phyloP scores from a whole-genome alignment of 2,329 filamentous ascomycete species.

The Fusarium oligoseptatum region DNA sequence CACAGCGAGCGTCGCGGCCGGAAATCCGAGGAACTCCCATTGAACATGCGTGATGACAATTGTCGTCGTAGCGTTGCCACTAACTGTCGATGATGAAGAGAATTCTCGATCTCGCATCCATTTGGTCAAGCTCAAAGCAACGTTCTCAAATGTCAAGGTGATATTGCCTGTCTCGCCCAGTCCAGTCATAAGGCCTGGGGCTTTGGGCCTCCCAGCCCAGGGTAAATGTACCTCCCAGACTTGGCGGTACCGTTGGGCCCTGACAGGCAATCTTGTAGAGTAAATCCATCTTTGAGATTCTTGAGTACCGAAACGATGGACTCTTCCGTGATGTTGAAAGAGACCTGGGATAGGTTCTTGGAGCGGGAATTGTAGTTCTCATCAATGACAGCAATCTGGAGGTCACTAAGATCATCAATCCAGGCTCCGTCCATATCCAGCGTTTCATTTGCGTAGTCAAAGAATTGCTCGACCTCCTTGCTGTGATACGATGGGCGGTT shows the following conservation, averaged over 20 bases:
- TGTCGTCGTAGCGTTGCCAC: background rate
- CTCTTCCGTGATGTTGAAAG: constrained; percentile 18
- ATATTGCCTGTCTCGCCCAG: background rate
- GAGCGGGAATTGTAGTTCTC: background rate
- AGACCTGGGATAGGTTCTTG: background rate
- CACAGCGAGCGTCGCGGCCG: background rate
- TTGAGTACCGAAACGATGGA: background rate
- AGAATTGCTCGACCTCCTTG: background rate
- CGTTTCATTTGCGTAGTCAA: constrained; percentile 5
- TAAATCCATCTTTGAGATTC: background rate
- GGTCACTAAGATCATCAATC: background rate
- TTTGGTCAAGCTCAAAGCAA: constrained; percentile 21
- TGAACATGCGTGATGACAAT: background rate
- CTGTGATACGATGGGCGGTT: background rate
- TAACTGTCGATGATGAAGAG: background rate
- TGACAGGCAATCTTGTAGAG: background rate
- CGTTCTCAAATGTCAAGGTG: background rate
- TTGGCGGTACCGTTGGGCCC: background rate
- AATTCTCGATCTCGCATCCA: constrained; percentile 25
- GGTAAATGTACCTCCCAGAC: constrained; percentile 1
- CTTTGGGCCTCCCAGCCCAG: background rate
- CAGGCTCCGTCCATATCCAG: background rate
- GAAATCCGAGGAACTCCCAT: background rate
- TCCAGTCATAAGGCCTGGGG: background rate
- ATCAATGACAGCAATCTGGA: constrained; percentile 15